phyloP scores from a whole-genome alignment of 306 rosid species.

The Arachis stenosperma region DNA sequence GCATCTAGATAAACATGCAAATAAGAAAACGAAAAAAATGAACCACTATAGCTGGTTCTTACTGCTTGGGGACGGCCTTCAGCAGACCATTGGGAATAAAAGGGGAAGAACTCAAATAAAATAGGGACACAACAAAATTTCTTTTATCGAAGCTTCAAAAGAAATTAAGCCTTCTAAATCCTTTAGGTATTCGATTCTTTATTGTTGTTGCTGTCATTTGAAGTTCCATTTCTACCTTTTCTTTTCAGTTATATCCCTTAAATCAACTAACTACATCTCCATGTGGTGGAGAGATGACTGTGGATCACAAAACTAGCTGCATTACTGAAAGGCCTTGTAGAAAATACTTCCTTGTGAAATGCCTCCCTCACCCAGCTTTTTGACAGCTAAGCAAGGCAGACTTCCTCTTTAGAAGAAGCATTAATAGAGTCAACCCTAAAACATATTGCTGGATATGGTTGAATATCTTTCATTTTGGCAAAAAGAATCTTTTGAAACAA shows the following conservation, averaged over 20 bases:
- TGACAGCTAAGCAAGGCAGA: not conserved
- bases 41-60: not conserved
- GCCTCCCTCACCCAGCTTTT: not conserved
- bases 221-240: not conserved
- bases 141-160: not conserved
- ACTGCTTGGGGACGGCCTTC: too few relatives aligned
- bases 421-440: not conserved
- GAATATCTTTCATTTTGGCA: constrained; percentile 5
- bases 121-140: not conserved
- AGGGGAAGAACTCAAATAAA: not conserved
- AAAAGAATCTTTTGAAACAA: not conserved
- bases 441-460: not conserved
- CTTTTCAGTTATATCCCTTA: not conserved
- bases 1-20: not conserved
- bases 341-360: not conserved
- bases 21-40: not conserved
- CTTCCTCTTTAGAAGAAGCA: not conserved
- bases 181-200: not conserved
- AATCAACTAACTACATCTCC: not conserved
- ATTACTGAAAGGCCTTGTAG: not conserved
- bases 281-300: not conserved
- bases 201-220: too few relatives aligned
- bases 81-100: not conserved
- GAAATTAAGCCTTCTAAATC: not conserved
- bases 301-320: not conserved